Evolutionary conservation across 2,329 filamentous ascomycete species (phyloP).

Genomic region (Colletotrichum echinochloae): DNA sequence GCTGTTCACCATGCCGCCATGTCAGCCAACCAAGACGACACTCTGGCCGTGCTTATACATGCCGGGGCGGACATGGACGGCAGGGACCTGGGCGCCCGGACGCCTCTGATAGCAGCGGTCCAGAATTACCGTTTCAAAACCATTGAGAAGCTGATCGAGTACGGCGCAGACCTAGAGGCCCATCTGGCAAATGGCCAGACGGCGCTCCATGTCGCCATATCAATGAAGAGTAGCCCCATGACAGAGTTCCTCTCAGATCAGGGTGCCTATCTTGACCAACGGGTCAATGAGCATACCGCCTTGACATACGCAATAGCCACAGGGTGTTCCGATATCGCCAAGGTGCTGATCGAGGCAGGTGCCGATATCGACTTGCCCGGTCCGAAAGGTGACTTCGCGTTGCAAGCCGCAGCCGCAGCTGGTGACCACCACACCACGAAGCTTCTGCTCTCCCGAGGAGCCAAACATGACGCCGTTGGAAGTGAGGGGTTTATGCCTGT

Average conservation of each 20-base stretch:
- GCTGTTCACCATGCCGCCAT: slow-evolving; percentile 44
- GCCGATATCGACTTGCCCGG: slow-evolving; percentile 41
- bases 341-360: slow-evolving; percentile 41
- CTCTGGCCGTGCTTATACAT: slow-evolving; percentile 41
- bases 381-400: slow-evolving; percentile 41
- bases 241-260: slow-evolving; percentile 43
- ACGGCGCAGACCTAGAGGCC: slow-evolving; percentile 44
- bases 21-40: slow-evolving; percentile 40
- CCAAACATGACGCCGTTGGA: slow-evolving; percentile 37
- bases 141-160: slow-evolving; percentile 40
- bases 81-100: slow-evolving; percentile 41
- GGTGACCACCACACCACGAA: slow-evolving; percentile 50
- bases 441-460: slow-evolving; percentile 41
- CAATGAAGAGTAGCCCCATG: slow-evolving; percentile 40
- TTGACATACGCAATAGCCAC: slow-evolving; percentile 44
- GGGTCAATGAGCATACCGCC: slow-evolving; percentile 42
- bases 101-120: slow-evolving; percentile 44
- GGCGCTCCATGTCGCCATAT: slow-evolving; percentile 43
- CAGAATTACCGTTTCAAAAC: slow-evolving; percentile 33
- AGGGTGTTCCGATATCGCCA: slow-evolving; percentile 45
- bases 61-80: slow-evolving; percentile 41
- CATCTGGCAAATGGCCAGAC: slow-evolving; percentile 41
- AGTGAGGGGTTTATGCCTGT: slow-evolving; percentile 43
- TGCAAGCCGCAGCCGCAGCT: slow-evolving; percentile 60
- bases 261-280: slow-evolving; percentile 42